Percentiles rank a stretch among this genome's conserved stretches.
phyloP scores from a whole-genome alignment of 164 flowering plant genomes.

The Hamamelis virginiana region DNA sequence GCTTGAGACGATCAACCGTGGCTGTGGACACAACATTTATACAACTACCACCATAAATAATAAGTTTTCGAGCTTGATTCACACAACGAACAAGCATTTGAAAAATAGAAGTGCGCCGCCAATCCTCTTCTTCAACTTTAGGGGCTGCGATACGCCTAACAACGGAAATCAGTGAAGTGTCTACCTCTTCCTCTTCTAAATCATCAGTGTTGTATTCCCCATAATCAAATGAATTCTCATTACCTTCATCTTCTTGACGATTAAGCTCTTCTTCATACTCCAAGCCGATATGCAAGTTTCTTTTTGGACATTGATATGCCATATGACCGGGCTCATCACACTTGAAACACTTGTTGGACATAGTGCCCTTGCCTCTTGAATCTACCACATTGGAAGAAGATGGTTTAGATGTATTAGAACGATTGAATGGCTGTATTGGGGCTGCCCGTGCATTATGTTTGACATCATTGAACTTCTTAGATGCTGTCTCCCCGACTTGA shows the following conservation, averaged over 20 bases:
- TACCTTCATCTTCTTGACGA: neutral
- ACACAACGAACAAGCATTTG: neutral
- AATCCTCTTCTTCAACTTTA: neutral
- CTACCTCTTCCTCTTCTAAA: neutral
- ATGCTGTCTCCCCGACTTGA: neutral
- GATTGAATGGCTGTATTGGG: neutral
- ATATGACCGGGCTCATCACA: neutral
- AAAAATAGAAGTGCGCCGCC: conserved; percentile 2
- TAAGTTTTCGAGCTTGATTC: neutral
- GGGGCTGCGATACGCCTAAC: neutral
- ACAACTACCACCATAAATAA: conserved; percentile 4
- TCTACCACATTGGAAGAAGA: neutral
- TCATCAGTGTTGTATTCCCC: neutral
- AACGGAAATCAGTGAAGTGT: neutral
- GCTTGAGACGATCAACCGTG: conserved; percentile 2
- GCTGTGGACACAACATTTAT: conserved; percentile 1
- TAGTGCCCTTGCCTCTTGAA: neutral
- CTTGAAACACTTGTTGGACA: neutral
- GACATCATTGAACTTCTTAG: neutral
- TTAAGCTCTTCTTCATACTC: neutral
- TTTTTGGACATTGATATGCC: neutral
- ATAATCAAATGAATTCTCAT: neutral
- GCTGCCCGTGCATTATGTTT: neutral
- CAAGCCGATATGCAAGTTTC: neutral
- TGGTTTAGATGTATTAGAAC: neutral